A percentile compares a stretch with the other conserved stretches of the same genome.
These are phyloP conservation scores for Nothophaeocryptopus gaeumannii DNA, from an alignment of 2,329 filamentous ascomycete genomes.

Conservation along the genomic window DNA sequence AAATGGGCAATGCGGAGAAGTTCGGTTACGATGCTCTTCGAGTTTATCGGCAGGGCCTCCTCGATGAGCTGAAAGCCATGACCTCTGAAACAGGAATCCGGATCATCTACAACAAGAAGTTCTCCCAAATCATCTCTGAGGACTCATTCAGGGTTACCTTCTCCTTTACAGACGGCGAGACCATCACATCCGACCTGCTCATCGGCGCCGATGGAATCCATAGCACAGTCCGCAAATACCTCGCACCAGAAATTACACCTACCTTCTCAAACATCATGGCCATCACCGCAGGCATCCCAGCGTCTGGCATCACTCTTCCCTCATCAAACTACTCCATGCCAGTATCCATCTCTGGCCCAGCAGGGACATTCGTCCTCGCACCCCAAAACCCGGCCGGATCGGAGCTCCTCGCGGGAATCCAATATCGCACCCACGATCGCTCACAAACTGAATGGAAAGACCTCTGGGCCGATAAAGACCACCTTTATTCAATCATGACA, in stretches of 20 bases:
- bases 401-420: background rate
- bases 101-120: background rate
- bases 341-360: background rate
- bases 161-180: background rate
- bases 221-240: slow-evolving; percentile 1
- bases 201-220: slow-evolving; percentile 4
- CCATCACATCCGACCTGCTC: slow-evolving; percentile 4
- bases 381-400: background rate
- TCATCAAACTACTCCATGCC: background rate
- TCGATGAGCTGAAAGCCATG: background rate
- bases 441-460: slow-evolving; percentile 26
- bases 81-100: background rate
- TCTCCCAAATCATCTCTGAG: background rate
- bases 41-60: background rate
- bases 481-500: slow-evolving; percentile 9
- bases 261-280: background rate
- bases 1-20: background rate
- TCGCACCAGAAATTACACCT: background rate
- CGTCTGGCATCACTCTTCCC: background rate
- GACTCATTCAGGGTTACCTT: background rate
- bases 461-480: slow-evolving; percentile 1
- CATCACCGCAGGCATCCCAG: background rate
- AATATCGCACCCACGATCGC: slow-evolving; percentile 29
- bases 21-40: background rate
- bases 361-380: slow-evolving; percentile 1